Percentiles rank a stretch among this genome's conserved stretches.
Evolutionary conservation across 192 early-diverging fungal genomes (phyloP).

Genomic region (Jimgerdemannia lactiflua): DNA sequence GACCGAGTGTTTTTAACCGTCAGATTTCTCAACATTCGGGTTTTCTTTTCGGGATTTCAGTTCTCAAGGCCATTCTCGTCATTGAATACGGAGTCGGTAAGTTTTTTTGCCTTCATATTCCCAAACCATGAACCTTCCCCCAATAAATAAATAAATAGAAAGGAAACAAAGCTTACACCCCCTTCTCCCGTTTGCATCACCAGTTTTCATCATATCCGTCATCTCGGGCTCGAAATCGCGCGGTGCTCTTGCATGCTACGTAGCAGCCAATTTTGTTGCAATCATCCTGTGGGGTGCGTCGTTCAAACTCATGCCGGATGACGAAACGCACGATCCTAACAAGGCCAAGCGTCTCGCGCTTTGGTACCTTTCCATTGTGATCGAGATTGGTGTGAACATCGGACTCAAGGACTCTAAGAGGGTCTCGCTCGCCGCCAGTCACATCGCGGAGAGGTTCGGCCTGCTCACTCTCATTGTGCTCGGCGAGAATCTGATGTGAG

Average conservation of each 20-base stretch:
- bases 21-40: too few species aligned
- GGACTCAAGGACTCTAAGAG: slow-evolving; percentile 33
- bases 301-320: slow-evolving; percentile 21
- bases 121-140: too few species aligned
- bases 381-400: slow-evolving; percentile 35
- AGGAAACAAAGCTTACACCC: too few species aligned
- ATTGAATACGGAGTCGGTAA: too few species aligned
- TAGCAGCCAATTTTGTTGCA: slow-evolving; percentile 37
- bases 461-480: slow-evolving; percentile 45
- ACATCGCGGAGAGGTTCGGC: slow-evolving; percentile 45
- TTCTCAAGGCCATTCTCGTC: too few species aligned
- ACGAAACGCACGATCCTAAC: slow-evolving; percentile 11
- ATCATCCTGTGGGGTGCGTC: slow-evolving; percentile 43
- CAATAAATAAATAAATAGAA: too few species aligned
- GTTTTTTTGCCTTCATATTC: too few species aligned
- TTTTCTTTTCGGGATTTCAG: too few species aligned
- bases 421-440: slow-evolving; percentile 47
- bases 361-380: slow-evolving; percentile 36
- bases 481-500: slow-evolving; percentile 33
- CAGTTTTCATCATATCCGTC: slow-evolving; percentile 17
- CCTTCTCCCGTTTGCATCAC: too few species aligned
- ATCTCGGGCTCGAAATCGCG: slow-evolving; percentile 30
- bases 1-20: too few species aligned
- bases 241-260: slow-evolving; percentile 31
- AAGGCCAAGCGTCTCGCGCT: slow-evolving; percentile 16